Evolutionary conservation across 495 filamentous ascomycete species (phyloP).

Genomic region (Astrocystis sublimbata): DNA sequence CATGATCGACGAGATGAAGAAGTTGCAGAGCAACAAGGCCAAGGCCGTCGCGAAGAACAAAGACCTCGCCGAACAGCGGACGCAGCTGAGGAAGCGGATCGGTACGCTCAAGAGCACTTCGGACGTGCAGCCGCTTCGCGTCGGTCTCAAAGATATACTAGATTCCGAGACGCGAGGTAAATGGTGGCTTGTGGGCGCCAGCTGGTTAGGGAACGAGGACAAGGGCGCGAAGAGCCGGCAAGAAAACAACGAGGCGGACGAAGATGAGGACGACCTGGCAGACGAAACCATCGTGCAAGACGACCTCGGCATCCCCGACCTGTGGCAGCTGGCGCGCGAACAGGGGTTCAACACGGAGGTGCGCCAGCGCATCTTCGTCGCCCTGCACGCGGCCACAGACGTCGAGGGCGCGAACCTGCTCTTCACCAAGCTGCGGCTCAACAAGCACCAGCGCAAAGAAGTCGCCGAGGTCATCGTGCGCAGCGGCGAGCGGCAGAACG

Average conservation of each 20-base stretch:
- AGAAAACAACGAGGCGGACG: conserved; percentile 14
- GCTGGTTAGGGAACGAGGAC: conserved; percentile 66
- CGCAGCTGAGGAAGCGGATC: conserved; percentile 31
- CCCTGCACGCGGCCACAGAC: conserved; percentile 85
- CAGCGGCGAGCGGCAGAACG: conserved; percentile 78
- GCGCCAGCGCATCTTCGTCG: conserved; percentile 86
- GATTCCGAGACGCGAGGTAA: conserved; percentile 85
- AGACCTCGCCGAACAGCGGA: conserved; percentile 31
- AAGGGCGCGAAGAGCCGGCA: conserved; percentile 26
- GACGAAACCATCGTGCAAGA: conserved; percentile 39
- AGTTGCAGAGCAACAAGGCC: conserved; percentile 89
- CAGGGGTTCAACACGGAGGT: conserved; percentile 95
- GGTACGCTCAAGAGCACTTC: conserved; percentile 25
- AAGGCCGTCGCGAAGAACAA: conserved; percentile 60
- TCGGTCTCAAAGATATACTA: conserved; percentile 76
- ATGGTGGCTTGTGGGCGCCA: conserved; percentile 97
- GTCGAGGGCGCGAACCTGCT: conserved; percentile 78
- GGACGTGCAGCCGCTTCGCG: conserved; percentile 66
- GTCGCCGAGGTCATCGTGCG: conserved; percentile 86
- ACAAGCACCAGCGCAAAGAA: conserved; percentile 81
- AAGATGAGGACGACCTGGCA: conserved; percentile 29
- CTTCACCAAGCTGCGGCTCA: conserved; percentile 79
- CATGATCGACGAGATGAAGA: conserved; percentile 96
- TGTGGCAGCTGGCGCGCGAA: conserved; percentile 72
- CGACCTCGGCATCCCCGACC: conserved; percentile 59